These are phyloP conservation scores for Trichoderma erinaceum DNA, from an alignment of 495 filamentous ascomycete genomes.

Conservation along the genomic window DNA sequence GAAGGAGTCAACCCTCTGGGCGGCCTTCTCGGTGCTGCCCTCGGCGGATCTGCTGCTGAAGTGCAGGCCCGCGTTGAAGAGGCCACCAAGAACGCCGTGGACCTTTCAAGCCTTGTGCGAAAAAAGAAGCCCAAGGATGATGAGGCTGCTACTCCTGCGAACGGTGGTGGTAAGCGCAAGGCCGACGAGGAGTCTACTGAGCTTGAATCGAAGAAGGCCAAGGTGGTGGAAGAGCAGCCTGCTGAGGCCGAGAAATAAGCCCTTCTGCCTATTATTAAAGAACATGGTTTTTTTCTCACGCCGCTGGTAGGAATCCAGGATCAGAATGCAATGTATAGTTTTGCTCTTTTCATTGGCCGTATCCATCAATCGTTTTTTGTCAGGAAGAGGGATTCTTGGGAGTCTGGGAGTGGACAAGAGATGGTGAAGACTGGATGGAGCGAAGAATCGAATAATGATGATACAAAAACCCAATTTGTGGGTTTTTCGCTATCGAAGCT, in stretches of 20 bases:
- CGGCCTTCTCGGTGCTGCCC: conserved; percentile 67
- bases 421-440: too few relatives aligned
- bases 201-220: conserved; percentile 16
- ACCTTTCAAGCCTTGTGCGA: conserved; percentile 78
- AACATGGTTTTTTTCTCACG: not conserved
- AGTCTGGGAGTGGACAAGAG: not conserved
- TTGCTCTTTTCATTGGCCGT: not conserved
- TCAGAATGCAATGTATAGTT: not conserved
- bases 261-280: not conserved
- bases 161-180: conserved; percentile 38
- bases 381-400: not conserved
- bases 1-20: conserved; percentile 40
- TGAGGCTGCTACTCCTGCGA: conserved; percentile 22
- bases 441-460: too few relatives aligned
- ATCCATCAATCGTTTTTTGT: not conserved
- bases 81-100: conserved; percentile 72
- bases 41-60: conserved; percentile 58
- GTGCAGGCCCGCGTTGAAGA: conserved; percentile 66
- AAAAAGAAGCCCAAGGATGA: conserved; percentile 57
- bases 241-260: not conserved
- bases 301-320: not conserved
- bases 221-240: conserved; percentile 12
- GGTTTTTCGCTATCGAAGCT: too few relatives aligned
- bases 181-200: conserved; percentile 29
- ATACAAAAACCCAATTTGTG: too few relatives aligned